A percentile compares a stretch with the other conserved stretches of the same genome.
phyloP scores from a whole-genome alignment of 768 basidiomycete genomes.

The Naematelia aurantialba region DNA sequence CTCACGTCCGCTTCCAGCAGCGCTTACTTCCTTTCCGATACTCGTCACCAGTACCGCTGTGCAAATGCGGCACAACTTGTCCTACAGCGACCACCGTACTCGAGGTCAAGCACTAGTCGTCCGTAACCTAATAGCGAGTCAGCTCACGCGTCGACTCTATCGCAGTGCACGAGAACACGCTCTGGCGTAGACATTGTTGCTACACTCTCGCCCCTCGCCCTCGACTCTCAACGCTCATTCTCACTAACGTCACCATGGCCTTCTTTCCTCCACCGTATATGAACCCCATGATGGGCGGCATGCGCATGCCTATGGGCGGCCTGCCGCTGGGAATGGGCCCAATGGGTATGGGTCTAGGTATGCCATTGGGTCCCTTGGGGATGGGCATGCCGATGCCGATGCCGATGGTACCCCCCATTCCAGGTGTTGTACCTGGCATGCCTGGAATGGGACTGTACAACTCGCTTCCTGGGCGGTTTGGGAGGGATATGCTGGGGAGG shows the following conservation, averaged over 20 bases:
- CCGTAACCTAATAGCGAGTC: not conserved
- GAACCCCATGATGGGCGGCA: conserved; percentile 12
- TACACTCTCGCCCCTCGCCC: no score
- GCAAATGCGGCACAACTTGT: no score
- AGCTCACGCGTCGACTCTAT: not conserved
- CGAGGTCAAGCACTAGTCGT: no score
- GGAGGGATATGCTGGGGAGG: conserved; percentile 43
- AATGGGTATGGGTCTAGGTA: conserved; percentile 21
- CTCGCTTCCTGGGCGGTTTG: conserved; percentile 42
- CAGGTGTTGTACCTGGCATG: conserved; percentile 44
- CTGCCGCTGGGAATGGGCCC: conserved; percentile 19
- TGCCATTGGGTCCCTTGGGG: conserved; percentile 17
- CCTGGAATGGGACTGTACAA: conserved; percentile 40
- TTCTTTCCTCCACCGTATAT: not conserved
- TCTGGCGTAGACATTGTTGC: no score
- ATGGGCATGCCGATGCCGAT: conserved; percentile 28
- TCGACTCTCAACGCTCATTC: not conserved
- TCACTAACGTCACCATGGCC: not conserved
- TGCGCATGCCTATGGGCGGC: conserved; percentile 19
- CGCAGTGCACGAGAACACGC: not conserved
- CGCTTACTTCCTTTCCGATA: not conserved
- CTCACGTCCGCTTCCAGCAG: not conserved
- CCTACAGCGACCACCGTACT: no score
- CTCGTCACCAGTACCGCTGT: no score
- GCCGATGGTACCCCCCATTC: conserved; percentile 31